Conservation (phyloP, 2,329 filamentous ascomycete genomes). For the Didymella keratinophila region DNA sequence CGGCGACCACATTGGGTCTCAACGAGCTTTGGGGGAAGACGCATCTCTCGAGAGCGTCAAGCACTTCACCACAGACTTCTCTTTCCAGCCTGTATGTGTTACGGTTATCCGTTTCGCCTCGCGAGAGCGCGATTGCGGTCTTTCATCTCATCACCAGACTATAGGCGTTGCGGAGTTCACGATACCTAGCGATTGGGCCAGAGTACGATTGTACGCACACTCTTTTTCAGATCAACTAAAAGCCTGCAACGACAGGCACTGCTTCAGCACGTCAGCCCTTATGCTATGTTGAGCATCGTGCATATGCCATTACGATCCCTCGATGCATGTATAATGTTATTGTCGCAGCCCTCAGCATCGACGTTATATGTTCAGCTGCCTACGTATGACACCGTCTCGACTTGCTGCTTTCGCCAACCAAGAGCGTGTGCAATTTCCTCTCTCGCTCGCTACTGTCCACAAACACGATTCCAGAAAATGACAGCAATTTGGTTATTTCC, state of each 20-base stretch:
- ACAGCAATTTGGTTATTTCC: constrained; percentile 36
- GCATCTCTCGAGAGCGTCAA: background rate
- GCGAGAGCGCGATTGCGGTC: background rate
- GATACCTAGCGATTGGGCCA: background rate
- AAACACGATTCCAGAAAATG: constrained; percentile 21
- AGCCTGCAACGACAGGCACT: constrained; percentile 2
- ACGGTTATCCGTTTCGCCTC: background rate
- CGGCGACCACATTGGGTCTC: background rate
- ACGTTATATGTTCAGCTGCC: constrained; percentile 2
- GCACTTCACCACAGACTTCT: too few relatives aligned
- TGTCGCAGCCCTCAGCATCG: background rate
- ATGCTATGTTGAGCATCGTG: background rate
- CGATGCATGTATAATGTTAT: background rate
- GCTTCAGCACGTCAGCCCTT: background rate
- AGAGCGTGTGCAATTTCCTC: constrained; percentile 14
- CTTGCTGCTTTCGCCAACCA: constrained; percentile 4
- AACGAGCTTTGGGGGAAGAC: background rate
- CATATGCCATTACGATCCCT: background rate
- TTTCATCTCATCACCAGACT: background rate
- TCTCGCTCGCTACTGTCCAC: constrained; percentile 7
- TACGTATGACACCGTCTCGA: constrained; percentile 9
- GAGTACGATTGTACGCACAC: background rate
- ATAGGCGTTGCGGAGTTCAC: background rate
- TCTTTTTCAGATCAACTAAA: background rate
- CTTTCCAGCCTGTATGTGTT: background rate